These are phyloP conservation scores for Trichoderma sp. DNA, from an alignment of 2,329 filamentous ascomycete genomes.

Conservation along the genomic window DNA sequence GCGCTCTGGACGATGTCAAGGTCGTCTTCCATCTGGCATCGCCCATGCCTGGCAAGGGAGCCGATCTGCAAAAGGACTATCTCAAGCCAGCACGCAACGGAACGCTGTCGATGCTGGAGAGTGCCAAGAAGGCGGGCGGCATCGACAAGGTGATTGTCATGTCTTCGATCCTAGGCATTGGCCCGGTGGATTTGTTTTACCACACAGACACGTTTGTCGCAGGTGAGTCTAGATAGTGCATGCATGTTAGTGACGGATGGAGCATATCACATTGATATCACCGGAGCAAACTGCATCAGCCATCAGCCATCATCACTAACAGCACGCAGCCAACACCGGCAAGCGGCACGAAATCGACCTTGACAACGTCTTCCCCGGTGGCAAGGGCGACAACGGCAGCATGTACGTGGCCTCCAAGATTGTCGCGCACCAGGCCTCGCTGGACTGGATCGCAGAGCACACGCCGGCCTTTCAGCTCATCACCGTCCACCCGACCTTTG, in stretches of 20 bases:
- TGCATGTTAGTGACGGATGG: background rate
- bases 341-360: slow-evolving; percentile 13
- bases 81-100: slow-evolving; percentile 26
- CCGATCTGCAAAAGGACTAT: slow-evolving; percentile 27
- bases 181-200: slow-evolving; percentile 11
- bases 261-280: too few relatives aligned
- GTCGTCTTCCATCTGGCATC: slow-evolving; percentile 38
- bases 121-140: slow-evolving; percentile 13
- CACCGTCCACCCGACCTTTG: slow-evolving; percentile 28
- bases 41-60: slow-evolving; percentile 27
- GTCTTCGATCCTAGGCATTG: slow-evolving; percentile 27
- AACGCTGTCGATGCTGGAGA: slow-evolving; percentile 25
- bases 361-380: slow-evolving; percentile 3
- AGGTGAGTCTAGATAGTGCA: slow-evolving; percentile 4
- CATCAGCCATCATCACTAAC: background rate
- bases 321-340: slow-evolving; percentile 8
- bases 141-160: slow-evolving; percentile 26
- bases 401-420: slow-evolving; percentile 29
- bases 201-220: slow-evolving; percentile 3
- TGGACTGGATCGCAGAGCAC: slow-evolving; percentile 25
- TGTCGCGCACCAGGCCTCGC: slow-evolving; percentile 26
- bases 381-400: background rate
- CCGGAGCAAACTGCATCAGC: too few relatives aligned
- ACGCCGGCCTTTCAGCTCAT: slow-evolving; percentile 24
- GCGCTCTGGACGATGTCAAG: slow-evolving; percentile 39